Conservation (phyloP, 2,329 filamentous ascomycete species). For the Colletotrichum endophyticum region DNA sequence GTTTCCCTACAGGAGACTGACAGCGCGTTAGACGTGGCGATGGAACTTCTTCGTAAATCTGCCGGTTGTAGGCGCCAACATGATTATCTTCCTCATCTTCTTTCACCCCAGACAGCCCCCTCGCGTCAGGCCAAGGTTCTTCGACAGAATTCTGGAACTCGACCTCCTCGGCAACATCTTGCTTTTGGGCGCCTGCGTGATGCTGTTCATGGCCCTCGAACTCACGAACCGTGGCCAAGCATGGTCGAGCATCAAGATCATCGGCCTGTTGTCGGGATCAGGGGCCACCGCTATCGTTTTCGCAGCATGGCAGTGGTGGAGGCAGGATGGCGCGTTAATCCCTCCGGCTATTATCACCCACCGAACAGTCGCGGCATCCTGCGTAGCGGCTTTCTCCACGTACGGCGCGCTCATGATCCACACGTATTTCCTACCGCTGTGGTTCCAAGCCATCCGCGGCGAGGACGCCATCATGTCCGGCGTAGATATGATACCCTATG, state of each 20-base stretch:
- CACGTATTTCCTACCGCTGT: conserved; percentile 51
- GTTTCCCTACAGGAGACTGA: neutral
- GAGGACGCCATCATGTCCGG: conserved; percentile 35
- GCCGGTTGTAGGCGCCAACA: conserved; percentile 32
- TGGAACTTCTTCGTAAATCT: conserved; percentile 25
- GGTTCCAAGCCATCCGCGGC: conserved; percentile 38
- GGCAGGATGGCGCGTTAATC: conserved; percentile 48
- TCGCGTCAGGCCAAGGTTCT: conserved; percentile 21
- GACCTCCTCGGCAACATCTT: conserved; percentile 45
- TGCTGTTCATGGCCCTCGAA: conserved; percentile 53
- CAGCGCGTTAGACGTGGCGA: conserved; percentile 22
- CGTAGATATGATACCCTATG: conserved; percentile 22
- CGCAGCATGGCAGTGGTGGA: conserved; percentile 44
- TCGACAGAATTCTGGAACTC: conserved; percentile 31
- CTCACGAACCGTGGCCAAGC: conserved; percentile 47
- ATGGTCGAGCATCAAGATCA: conserved; percentile 48
- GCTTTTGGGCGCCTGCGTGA: conserved; percentile 48
- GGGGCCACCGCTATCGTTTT: conserved; percentile 34
- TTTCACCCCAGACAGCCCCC: conserved; percentile 31
- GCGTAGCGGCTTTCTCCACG: conserved; percentile 43
- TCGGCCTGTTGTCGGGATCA: conserved; percentile 37
- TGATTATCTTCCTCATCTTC: conserved; percentile 28
- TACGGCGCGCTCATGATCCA: conserved; percentile 47
- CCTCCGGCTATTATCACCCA: conserved; percentile 47
- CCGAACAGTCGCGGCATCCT: conserved; percentile 43